A percentile compares a stretch with the other conserved stretches of the same genome.
Conservation (phyloP, 768 basidiomycete species). For the Fibroporia radiculosa region DNA sequence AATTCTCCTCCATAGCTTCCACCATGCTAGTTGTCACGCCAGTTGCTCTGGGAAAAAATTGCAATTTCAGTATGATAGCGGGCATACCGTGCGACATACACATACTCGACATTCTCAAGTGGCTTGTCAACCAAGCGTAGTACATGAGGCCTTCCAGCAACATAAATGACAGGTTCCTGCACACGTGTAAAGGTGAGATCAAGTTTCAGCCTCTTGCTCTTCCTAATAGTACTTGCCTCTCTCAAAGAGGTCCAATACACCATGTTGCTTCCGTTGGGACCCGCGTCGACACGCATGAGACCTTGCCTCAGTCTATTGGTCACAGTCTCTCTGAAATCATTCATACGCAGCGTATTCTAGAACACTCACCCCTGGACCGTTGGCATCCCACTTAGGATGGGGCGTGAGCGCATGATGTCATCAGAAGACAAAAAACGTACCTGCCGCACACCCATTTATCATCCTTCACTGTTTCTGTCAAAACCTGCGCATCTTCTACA, state of each 20-base stretch:
- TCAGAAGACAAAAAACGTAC: constrained; percentile 24
- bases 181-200: constrained; percentile 5
- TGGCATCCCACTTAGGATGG: constrained; percentile 74
- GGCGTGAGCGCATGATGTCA: background rate
- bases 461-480: constrained; percentile 28
- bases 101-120: constrained; percentile 90
- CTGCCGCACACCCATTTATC: constrained; percentile 74
- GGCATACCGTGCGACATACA: background rate
- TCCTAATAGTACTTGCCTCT: constrained; percentile 47
- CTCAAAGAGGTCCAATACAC: constrained; percentile 95
- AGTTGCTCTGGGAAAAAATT: constrained; percentile 60
- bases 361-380: constrained; percentile 70
- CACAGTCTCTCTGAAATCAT: too few species aligned
- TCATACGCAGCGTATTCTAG: too few species aligned
- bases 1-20: constrained; percentile 81
- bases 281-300: constrained; percentile 71
- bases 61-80: background rate
- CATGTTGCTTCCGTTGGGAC: constrained; percentile 61
- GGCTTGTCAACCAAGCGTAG: constrained; percentile 82
- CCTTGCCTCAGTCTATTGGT: constrained; percentile 77
- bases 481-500: constrained; percentile 29
- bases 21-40: constrained; percentile 88
- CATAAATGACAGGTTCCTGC: constrained; percentile 89
- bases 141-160: constrained; percentile 84
- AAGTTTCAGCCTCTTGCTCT: too few species aligned